Base-by-base conservation (phyloP, 2,329 filamentous ascomycete genomes). In the Botrytis paeoniae region DNA sequence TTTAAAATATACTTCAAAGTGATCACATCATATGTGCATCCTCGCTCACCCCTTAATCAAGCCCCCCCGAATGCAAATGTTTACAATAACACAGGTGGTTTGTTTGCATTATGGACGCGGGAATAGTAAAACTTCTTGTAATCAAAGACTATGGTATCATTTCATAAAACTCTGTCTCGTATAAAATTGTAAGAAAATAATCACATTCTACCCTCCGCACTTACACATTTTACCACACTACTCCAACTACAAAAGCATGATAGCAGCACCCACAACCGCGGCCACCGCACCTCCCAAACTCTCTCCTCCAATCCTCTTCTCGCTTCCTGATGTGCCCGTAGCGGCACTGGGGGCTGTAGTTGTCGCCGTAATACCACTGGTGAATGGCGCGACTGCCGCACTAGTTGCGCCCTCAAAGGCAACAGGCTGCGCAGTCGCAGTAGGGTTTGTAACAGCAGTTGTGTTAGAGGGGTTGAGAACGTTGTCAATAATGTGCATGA, bases 391-490 rank as follows among this genome's bases (percentile, higher is more conserved):
- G 12, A 77, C 72, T 2, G 70, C 73, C 0, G 71, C 78, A 12
- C 60, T 62, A 14, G 73, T 77, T 9, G 80, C 78, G 25, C 74
- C 77, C 0, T 78, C 76, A 66, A 80, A 83, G 0, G 79, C 82
- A 8, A 84, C 81, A 18, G 78, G 75, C 57, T 84, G 82, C 6
- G 80, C 82, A 37, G 77, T 78, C 1, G 80, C 75, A 4, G 78
- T 79, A 10, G 83, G 81, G 64, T 86, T 80, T 0, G 85, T 85
- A 29, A 76, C 74, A 4, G 78, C 80, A 4, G 76, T 76, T 22
- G 81, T 73, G 6, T 79, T 81, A 54, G 84, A 79, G 1, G 84
- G 85, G 77, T 85, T 86, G 43, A 87, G 80, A 12, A 86, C 84
- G 73, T 83, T 84, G 72, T 80, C 81, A 62, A 84, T 81, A 12